These are phyloP conservation scores for Fibroporia radiculosa DNA, from an alignment of 768 basidiomycete species.

Conservation along the genomic window DNA sequence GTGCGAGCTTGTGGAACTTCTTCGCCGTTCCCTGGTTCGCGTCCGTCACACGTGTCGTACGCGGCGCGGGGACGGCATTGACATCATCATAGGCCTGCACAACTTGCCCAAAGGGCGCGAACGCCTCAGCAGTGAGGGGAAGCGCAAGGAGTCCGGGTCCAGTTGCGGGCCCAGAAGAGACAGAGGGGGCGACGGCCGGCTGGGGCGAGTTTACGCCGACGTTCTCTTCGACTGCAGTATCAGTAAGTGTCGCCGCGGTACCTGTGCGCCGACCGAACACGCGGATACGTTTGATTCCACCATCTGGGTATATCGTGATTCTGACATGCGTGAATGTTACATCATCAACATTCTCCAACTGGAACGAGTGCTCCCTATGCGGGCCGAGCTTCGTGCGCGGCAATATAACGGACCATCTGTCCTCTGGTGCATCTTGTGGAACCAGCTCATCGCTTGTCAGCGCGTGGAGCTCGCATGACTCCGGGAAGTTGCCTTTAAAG, in stretches of 20 bases:
- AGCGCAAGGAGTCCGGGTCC: slow-evolving; percentile 39
- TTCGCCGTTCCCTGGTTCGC: slow-evolving; percentile 87
- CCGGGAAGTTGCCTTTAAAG: slow-evolving; percentile 95
- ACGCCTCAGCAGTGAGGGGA: slow-evolving; percentile 78
- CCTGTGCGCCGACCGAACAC: slow-evolving; percentile 55
- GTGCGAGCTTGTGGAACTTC: slow-evolving; percentile 89
- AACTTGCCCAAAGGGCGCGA: slow-evolving; percentile 84
- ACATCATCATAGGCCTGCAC: slow-evolving; percentile 78
- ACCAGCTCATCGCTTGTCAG: slow-evolving; percentile 29
- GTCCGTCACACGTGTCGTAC: slow-evolving; percentile 60
- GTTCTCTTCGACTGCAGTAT: slow-evolving; percentile 1
- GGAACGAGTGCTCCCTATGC: slow-evolving; percentile 85
- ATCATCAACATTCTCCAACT: slow-evolving; percentile 57
- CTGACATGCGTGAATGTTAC: slow-evolving; percentile 73
- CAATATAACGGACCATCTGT: slow-evolving; percentile 69
- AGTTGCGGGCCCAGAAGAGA: not conserved
- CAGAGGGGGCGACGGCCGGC: not conserved
- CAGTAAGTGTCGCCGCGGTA: slow-evolving; percentile 1
- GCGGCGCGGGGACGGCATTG: slow-evolving; percentile 50
- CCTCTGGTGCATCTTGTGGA: slow-evolving; percentile 26
- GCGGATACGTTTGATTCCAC: slow-evolving; percentile 91
- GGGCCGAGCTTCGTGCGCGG: slow-evolving; percentile 78
- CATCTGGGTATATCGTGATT: slow-evolving; percentile 89
- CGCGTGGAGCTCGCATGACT: slow-evolving; percentile 76
- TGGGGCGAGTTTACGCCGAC: slow-evolving; percentile 2